Conservation (phyloP, 2,329 filamentous ascomycete species). For the Colletotrichum camelliae region DNA sequence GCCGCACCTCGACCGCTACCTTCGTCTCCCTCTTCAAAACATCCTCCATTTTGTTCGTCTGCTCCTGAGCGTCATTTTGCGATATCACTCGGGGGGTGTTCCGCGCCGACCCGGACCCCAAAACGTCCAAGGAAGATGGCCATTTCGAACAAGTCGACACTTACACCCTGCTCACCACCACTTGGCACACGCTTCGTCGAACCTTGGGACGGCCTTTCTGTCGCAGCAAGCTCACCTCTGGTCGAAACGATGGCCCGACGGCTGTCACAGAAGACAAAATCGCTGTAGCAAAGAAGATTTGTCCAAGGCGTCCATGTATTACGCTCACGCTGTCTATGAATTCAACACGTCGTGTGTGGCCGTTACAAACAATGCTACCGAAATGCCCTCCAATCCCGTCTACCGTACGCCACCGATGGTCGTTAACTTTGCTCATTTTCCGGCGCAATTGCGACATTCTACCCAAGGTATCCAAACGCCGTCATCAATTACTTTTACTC, state of each 20-base stretch:
- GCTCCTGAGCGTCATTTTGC: constrained; percentile 21
- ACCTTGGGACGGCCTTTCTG: neutral
- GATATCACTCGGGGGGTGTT: constrained; percentile 21
- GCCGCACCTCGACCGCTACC: neutral
- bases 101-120: neutral
- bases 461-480: constrained; percentile 9
- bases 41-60: neutral
- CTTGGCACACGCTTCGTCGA: neutral
- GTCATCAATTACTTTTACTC: neutral
- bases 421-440: constrained; percentile 4
- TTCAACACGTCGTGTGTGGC: neutral
- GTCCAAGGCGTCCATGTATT: neutral
- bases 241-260: neutral
- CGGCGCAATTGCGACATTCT: constrained; percentile 9
- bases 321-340: neutral
- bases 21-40: neutral
- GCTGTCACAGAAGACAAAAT: neutral
- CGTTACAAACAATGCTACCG: neutral
- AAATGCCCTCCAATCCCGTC: neutral
- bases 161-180: neutral
- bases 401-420: neutral
- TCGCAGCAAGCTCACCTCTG: neutral
- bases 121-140: neutral
- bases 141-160: neutral
- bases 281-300: neutral